Percentiles rank a stretch among this genome's conserved stretches.
Conservation (phyloP, 768 basidiomycete species). For the Naganishia antarctica region DNA sequence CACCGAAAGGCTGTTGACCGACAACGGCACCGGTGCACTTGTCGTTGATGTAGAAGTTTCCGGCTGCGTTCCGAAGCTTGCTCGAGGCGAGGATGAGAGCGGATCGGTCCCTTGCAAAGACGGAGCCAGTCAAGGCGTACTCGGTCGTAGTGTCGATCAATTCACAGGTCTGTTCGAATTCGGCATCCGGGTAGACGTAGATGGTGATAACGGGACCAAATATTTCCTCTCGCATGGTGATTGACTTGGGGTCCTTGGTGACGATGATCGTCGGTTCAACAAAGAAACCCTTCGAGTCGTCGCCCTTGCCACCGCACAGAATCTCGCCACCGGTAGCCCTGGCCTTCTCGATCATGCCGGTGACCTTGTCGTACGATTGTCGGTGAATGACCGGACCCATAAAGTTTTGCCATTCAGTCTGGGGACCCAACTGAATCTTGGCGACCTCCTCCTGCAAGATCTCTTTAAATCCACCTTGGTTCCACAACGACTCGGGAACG, state of each 20-base stretch:
- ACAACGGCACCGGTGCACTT: conserved; percentile 65
- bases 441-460: conserved; percentile 66
- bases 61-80: conserved; percentile 80
- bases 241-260: conserved; percentile 78
- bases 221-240: conserved; percentile 91
- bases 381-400: conserved; percentile 93
- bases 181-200: conserved; percentile 79
- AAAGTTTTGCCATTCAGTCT: conserved; percentile 73
- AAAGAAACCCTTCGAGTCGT: conserved; percentile 88
- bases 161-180: conserved; percentile 80
- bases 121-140: conserved; percentile 91
- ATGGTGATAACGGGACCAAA: conserved; percentile 95
- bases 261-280: conserved; percentile 90
- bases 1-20: conserved; percentile 97
- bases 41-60: conserved; percentile 97
- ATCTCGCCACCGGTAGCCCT: conserved; percentile 84
- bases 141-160: conserved; percentile 77
- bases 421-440: conserved; percentile 78
- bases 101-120: conserved; percentile 76
- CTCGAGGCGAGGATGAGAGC: conserved; percentile 75
- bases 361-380: conserved; percentile 82
- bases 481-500: conserved; percentile 82
- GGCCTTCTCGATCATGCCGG: conserved; percentile 75
- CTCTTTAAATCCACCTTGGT: conserved; percentile 71
- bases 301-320: conserved; percentile 69